Evolutionary conservation across 2,329 filamentous ascomycete species (phyloP), one percentile per base, ranked within the genome.

Genomic region (Eurotiales sp.): DNA sequence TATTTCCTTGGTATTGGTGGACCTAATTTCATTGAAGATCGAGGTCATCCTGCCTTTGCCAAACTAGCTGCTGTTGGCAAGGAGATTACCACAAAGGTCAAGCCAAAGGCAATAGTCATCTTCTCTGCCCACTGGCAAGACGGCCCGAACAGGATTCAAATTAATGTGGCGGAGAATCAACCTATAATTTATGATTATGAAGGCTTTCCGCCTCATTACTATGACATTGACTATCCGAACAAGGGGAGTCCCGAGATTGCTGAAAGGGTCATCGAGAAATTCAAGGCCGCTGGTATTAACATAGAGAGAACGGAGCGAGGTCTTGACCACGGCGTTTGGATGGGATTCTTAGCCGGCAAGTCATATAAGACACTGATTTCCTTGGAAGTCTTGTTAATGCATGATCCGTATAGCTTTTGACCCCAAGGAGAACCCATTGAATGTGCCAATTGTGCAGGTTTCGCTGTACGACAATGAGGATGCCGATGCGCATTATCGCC

Each of bases 81-180:
- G 7, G 86, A 90, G 60, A 88, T 90, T 62, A 88, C 85, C 0
- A 73, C 79, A 23, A 80, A 82, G 55, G 81, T 89, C 39, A 85
- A 84, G 60, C 87, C 87, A 1, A 84, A 81, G 55, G 87, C 86
- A 1, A 78, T 90, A 14, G 82, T 90, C 1, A 84, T 90, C 22
- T 85, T 91, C 64, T 89, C 86, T 1, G 87, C 86, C 1, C 87
- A 91, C 67, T 90, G 87, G 87, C 83, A 88, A 69, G 82, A 77
- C 5, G 50, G 62, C 1, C 68, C 69, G 32, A 72, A 77, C 58
- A 75, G 72, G 3, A 78, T 89, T 55, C 73, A 85, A 59, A 77
- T 89, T 58, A 89, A 88, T 64, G 81, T 78, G 8, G 82, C 80
- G 2, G 81, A 82, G 51, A 70, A 76, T n/a, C 82, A 79, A 3